Evolutionary conservation across 768 basidiomycete species (phyloP), one percentile per base, ranked within the genome.

Genomic region (Boletus sensibilis): DNA sequence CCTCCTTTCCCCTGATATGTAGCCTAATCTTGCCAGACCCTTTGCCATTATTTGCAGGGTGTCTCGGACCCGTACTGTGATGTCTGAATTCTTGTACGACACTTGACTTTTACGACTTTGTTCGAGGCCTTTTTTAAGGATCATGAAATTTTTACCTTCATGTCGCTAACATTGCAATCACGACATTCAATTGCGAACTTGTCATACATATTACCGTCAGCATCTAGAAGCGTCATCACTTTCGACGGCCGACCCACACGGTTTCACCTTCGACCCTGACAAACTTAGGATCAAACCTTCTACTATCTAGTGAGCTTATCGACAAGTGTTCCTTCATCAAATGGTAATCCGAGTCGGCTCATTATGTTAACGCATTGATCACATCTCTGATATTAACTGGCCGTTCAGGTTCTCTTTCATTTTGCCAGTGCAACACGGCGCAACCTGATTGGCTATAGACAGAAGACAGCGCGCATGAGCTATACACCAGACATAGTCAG

Each of bases 31-130:
- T 41, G 29, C 42, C 18, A 9, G 21, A 44, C 38, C n/a, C 23
- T 5, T 21, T 35, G 16, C 31, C 13, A 34, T 50, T 38, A 37
- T 33, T 46, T 44, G 20, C 39, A 27, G 11, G 37, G 10, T n/a
- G 27, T 35, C 45, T 51, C 20, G 13, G 20, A 38, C 25, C 13
- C 12, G 12, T 25, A 12, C 6, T 34, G 18, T n/a, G 14, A 38
- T 20, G 1, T n/a, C 4, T 29, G 34, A 25, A 31, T 21, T 29
- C 27, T 44, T 45, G 39, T 46, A 39, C 29, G 42, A 52, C 35
- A 0, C 21, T 45, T 52, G 20, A 47, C 47, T 37, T 50, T 42
- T 35, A 66, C 6, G 54, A 55, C 33, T 29, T 29, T 47, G 23
- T 34, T 47, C 29, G 51, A 10, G 41, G 16, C 21, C 20, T 14